phyloP scores from a whole-genome alignment of 2,329 filamentous ascomycete genomes.

The Calonectria pteridis region DNA sequence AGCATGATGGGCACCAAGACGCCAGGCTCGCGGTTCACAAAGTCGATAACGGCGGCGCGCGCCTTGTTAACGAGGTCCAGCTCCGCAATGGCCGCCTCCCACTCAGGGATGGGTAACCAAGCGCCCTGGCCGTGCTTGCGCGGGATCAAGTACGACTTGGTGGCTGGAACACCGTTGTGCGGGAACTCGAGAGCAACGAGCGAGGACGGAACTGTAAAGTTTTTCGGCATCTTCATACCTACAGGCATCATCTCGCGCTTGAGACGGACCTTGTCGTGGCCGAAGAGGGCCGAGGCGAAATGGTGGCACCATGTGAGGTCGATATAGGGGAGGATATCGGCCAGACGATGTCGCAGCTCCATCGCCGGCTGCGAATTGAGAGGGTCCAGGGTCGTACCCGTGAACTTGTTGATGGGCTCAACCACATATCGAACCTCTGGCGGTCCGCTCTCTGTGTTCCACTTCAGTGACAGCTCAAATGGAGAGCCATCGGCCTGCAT shows the following conservation, averaged over 20 bases:
- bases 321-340: background rate
- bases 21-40: background rate
- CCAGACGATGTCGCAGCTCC: background rate
- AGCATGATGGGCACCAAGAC: background rate
- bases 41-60: background rate
- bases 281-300: background rate
- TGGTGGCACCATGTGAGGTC: background rate
- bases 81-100: background rate
- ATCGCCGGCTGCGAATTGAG: background rate
- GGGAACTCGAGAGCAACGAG: background rate
- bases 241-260: background rate
- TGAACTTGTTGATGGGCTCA: background rate
- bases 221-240: background rate
- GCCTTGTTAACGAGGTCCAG: background rate
- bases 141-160: background rate
- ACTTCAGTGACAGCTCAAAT: background rate
- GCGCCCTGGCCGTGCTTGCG: background rate
- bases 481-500: background rate
- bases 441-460: background rate
- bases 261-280: background rate
- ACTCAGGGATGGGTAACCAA: background rate
- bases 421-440: background rate
- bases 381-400: background rate
- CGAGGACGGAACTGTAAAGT: background rate
- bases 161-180: background rate